Percentiles rank a stretch among this genome's conserved stretches.
Evolutionary conservation across 176 grass and related monocot genomes (phyloP).

Genomic region (Aegilops bicornis): DNA sequence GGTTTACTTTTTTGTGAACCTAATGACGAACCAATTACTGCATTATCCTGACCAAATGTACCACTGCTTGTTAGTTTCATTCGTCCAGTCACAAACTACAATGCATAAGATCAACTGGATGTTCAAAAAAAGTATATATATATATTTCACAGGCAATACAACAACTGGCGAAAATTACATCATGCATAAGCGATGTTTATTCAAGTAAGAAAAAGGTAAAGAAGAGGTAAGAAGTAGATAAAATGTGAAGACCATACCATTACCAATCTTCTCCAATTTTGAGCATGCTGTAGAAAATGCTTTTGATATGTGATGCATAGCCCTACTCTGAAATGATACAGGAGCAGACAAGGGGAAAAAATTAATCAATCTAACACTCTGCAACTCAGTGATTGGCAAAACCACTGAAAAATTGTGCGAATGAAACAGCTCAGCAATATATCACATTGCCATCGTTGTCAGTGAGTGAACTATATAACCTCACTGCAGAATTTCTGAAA

Average conservation of each 20-base stretch:
- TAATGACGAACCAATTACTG: not conserved
- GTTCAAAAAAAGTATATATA: not conserved
- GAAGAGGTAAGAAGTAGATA: not conserved
- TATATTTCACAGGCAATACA: not conserved
- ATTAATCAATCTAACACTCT: not conserved
- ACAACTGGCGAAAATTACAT: not conserved
- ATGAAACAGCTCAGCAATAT: not conserved
- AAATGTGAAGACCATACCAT: conserved; percentile 48
- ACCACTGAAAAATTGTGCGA: not conserved
- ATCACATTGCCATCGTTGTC: not conserved
- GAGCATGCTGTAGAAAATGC: conserved; percentile 71
- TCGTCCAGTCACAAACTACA: not conserved
- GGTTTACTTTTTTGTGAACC: not conserved
- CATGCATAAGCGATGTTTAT: not conserved
- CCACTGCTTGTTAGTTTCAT: not conserved
- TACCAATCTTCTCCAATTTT: conserved; percentile 88
- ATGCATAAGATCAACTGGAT: not conserved
- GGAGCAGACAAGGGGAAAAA: not conserved
- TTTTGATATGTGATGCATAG: conserved; percentile 92
- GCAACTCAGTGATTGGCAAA: not conserved
- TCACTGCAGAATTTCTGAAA: not conserved
- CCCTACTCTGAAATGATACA: conserved; percentile 61
- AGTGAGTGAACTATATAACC: not conserved
- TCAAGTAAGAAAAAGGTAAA: conserved; percentile 3
- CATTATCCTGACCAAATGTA: not conserved